These are phyloP conservation scores for Aspergillus sp. DNA, from an alignment of 2,329 filamentous ascomycete species.

Conservation along the genomic window DNA sequence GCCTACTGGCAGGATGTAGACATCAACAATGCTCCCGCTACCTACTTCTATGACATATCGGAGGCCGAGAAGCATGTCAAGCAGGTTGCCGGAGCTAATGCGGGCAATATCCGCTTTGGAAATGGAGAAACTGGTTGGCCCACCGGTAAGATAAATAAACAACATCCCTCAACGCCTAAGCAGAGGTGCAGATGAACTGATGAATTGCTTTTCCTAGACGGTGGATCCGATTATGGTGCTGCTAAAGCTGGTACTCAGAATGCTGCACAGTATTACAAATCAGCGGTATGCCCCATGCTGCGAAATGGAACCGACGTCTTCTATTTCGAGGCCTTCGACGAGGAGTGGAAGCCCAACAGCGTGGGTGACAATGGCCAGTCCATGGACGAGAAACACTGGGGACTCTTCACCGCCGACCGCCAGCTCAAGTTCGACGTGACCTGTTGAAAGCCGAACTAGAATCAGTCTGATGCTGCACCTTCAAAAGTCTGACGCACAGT, in stretches of 20 bases:
- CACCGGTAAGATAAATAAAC: slow-evolving; percentile 43
- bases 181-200: not conserved
- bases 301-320: slow-evolving; percentile 69
- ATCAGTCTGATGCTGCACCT: not conserved
- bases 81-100: slow-evolving; percentile 54
- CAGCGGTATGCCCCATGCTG: slow-evolving; percentile 64
- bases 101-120: slow-evolving; percentile 63
- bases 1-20: slow-evolving; percentile 70
- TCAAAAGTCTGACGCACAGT: slow-evolving; percentile 1
- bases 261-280: slow-evolving; percentile 61
- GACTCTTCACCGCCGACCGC: slow-evolving; percentile 63
- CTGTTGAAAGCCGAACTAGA: slow-evolving; percentile 40
- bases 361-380: slow-evolving; percentile 63
- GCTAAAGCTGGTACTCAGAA: slow-evolving; percentile 62
- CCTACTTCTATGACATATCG: slow-evolving; percentile 68
- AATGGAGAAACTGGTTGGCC: slow-evolving; percentile 72
- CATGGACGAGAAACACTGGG: slow-evolving; percentile 69
- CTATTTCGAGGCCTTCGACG: slow-evolving; percentile 73
- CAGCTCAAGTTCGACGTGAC: slow-evolving; percentile 57
- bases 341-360: slow-evolving; percentile 68
- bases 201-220: slow-evolving; percentile 30
- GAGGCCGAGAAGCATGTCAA: slow-evolving; percentile 66
- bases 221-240: slow-evolving; percentile 62
- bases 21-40: slow-evolving; percentile 59
- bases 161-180: not conserved